Base-by-base conservation (phyloP, 352 stramenopile species). In the Globisporangium ultimum region DNA sequence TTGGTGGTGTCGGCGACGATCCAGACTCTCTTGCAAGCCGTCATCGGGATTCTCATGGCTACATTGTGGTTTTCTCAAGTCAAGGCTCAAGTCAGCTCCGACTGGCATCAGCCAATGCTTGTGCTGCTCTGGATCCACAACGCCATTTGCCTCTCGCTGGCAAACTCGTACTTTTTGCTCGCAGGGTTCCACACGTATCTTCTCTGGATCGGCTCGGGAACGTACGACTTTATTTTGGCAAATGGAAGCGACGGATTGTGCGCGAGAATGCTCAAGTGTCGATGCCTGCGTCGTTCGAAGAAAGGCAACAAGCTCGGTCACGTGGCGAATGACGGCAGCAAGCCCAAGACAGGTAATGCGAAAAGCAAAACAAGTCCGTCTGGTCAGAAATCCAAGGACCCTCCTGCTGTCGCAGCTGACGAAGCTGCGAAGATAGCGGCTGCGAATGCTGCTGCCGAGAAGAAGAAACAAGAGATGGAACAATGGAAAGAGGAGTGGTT, bases 141-240 rank as follows among this genome's bases (percentile, higher is more conserved):
- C 57, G 68, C 62, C 40, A 64, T 77, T 42, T 84, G 71, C 34
- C 53, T 91, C 18, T 76, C 76, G 13, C 59, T 93, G 7, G 65
- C 70, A 0, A 88, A 79, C 59, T 88, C 83, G 20, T 94, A 91
- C 52, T 62, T 86, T 13, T 63, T 90, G 24, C 72, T 94, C 14
- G 75, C 83, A 15, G 70, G 74, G 11, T 94, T 94, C 58, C 83
- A 94, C 68, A 88, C 79, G 15, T 94, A 91, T 51, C 58, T 94
- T 38, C 60, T 95, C 18, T 75, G 61, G 41, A 67, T 90, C 36
- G 66, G 83, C 40, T 84, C 82, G 50, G 83, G 83, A 2, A 95
- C 85, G 3, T 94, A 93, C 70, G 85, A 94, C 54, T 95, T 91
- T 60, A 91, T 95, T 48, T 66, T 93, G 18, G 76, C 78, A 43